A percentile compares a stretch with the other conserved stretches of the same genome.
Evolutionary conservation across 768 basidiomycete genomes (phyloP).

Genomic region (Boletus patriciae): DNA sequence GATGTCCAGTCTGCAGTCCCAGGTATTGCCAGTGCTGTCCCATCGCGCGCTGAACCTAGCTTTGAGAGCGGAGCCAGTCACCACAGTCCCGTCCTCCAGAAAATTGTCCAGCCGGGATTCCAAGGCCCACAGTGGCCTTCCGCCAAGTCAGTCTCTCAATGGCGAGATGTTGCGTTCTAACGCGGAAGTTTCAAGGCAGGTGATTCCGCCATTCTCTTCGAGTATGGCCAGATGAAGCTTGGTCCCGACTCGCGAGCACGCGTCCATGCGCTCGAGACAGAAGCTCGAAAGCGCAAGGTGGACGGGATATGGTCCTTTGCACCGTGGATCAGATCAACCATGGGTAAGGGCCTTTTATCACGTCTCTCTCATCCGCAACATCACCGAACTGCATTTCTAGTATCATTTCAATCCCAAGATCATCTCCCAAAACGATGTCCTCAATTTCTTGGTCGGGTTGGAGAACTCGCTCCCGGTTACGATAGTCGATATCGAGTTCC

Average conservation of each 20-base stretch:
- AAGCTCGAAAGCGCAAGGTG: conserved; percentile 33
- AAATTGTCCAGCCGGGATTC: too few species aligned
- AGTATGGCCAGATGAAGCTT: conserved; percentile 56
- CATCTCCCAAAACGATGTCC: conserved; percentile 44
- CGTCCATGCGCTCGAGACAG: conserved; percentile 54
- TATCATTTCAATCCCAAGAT: conserved; percentile 48
- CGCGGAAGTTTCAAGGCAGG: conserved; percentile 57
- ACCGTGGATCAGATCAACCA: conserved; percentile 57
- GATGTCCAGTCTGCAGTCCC: too few species aligned
- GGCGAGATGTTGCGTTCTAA: too few species aligned
- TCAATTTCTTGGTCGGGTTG: conserved; percentile 41
- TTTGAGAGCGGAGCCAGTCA: too few species aligned
- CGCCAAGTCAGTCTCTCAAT: too few species aligned
- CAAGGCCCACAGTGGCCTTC: too few species aligned
- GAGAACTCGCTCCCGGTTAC: conserved; percentile 43
- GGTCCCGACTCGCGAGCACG: conserved; percentile 55
- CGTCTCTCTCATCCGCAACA: background rate
- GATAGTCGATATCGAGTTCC: conserved; percentile 43
- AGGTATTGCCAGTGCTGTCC: too few species aligned
- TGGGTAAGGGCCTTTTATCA: conserved; percentile 39
- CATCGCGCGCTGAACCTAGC: too few species aligned
- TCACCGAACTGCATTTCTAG: conserved; percentile 24
- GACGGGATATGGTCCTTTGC: conserved; percentile 43
- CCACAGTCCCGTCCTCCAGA: too few species aligned
- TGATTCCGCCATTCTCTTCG: conserved; percentile 61